phyloP scores from a whole-genome alignment of 139 green algal species.

The Deuterostichococcus epilithicus region DNA sequence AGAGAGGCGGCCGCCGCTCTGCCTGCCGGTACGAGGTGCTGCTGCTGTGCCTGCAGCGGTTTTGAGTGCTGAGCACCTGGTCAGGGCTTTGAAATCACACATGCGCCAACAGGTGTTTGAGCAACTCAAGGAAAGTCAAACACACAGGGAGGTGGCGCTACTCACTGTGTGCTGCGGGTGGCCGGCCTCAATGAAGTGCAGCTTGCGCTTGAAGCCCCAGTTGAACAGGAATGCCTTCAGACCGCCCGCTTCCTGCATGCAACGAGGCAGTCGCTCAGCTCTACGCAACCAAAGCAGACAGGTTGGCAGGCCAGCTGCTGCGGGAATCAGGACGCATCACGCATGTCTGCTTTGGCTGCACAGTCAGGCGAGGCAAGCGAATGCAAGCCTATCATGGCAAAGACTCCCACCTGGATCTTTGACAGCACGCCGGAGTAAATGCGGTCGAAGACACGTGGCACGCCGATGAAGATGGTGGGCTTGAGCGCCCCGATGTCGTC shows the following conservation, averaged over 20 bases:
- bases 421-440: slow-evolving; percentile 79
- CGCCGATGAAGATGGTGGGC: slow-evolving; percentile 89
- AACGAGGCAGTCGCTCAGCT: no score
- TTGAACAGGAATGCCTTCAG: slow-evolving; percentile 77
- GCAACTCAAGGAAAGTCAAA: neutral
- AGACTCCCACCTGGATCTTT: slow-evolving; percentile 22
- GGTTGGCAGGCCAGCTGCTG: neutral
- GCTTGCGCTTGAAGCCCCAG: slow-evolving; percentile 67
- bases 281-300: neutral
- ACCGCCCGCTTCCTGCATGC: slow-evolving; percentile 11
- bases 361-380: no score
- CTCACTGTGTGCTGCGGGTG: slow-evolving; percentile 29
- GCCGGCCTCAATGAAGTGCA: slow-evolving; percentile 54
- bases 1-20: slow-evolving; percentile 34
- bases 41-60: no score
- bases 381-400: no score
- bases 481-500: slow-evolving; percentile 78
- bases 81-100: no score
- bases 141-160: neutral
- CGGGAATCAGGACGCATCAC: no score
- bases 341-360: no score
- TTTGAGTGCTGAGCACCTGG: no score
- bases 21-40: no score
- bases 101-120: no score
- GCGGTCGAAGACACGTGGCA: slow-evolving; percentile 94